These are phyloP conservation scores for Pyrenochaeta sp. DNA, from an alignment of 2,329 filamentous ascomycete species.

Conservation along the genomic window DNA sequence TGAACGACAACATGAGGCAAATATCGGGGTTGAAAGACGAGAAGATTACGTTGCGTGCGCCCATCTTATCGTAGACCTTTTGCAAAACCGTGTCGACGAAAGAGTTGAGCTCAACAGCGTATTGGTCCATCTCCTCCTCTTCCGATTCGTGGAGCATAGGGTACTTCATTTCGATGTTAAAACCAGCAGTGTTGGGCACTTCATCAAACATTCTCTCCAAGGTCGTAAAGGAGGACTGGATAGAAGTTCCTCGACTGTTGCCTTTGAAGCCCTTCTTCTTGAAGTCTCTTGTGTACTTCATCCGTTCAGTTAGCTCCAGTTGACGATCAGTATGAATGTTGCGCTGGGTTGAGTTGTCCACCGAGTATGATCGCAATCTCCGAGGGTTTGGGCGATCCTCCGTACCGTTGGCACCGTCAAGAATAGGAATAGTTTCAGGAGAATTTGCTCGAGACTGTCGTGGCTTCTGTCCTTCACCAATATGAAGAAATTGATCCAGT, in stretches of 20 bases:
- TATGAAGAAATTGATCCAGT: conserved; percentile 92
- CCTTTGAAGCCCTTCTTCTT: conserved; percentile 96
- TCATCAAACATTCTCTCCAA: conserved; percentile 91
- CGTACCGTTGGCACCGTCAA: conserved; percentile 23
- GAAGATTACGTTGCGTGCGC: conserved; percentile 91
- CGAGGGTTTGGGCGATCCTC: conserved; percentile 31
- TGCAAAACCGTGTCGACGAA: conserved; percentile 93
- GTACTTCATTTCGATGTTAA: conserved; percentile 99
- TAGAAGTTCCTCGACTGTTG: conserved; percentile 92
- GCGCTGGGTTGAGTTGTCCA: conserved; percentile 58
- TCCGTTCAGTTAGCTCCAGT: conserved; percentile 77
- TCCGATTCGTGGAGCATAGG: conserved; percentile 97
- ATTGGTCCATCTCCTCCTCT: conserved; percentile 95
- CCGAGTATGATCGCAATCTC: conserved; percentile 66
- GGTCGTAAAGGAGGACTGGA: conserved; percentile 94
- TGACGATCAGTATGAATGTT: conserved; percentile 52
- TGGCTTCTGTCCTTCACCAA: conserved; percentile 68
- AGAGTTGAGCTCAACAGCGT: conserved; percentile 93
- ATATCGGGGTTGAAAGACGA: conserved; percentile 98
- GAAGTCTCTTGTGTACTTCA: conserved; percentile 97
- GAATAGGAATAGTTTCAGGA: conserved; percentile 40
- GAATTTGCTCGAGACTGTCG: conserved; percentile 58
- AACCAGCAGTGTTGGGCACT: conserved; percentile 82
- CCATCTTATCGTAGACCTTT: conserved; percentile 87
- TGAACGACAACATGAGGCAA: conserved; percentile 91